Base-by-base conservation (phyloP, 2,329 filamentous ascomycete species). In the Pleurostoma richardsiae region DNA sequence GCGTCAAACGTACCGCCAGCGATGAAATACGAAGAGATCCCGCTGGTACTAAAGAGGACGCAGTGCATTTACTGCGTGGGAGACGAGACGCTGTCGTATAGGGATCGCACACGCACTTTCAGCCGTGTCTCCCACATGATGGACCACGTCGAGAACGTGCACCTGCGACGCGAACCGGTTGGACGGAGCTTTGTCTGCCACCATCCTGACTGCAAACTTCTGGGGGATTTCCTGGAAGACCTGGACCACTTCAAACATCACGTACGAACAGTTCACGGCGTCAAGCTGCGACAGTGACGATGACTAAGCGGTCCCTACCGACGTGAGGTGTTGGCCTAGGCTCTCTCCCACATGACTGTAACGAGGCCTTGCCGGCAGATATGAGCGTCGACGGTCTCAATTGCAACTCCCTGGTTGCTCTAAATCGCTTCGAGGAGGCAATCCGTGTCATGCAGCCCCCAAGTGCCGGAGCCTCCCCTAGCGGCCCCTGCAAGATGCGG, bases 21-120 rank as follows among this genome's bases (percentile, higher is more conserved):
- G n/a, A 36, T 36, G 33, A 36, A 36, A 36, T 36, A 36, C 19
- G 40, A 51, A 39, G 44, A 49, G 10, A 47, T 51, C 19, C 47
- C 47, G 3, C 29, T 51, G 0, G n/a, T 49, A 4, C 29, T 49
- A 8, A 33, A 31, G 3, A 47, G 43, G 40, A 52, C 29, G 19
- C 42, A 52, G 29, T 52, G 42, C 29, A 49, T 49, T 30, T 52
- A 45, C 31, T 49, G 42, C 19, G 40, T 48, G 29, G 36, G 47
- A 29, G 43, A 49, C 41, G 45, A 48, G 47, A 33, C 40, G 39
- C 39, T 52, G 26, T 30, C 43, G 4, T 40, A 42, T 31, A 39
- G 10, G 4, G 28, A 6, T 36, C 29, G 46, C 3, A 45, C 48
- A 30, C 39, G 49, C n/a, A 33, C 40, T 10, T 49, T 47, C 33